These are phyloP conservation scores for Austroboletus festivus DNA, from an alignment of 768 basidiomycete genomes.

Conservation along the genomic window DNA sequence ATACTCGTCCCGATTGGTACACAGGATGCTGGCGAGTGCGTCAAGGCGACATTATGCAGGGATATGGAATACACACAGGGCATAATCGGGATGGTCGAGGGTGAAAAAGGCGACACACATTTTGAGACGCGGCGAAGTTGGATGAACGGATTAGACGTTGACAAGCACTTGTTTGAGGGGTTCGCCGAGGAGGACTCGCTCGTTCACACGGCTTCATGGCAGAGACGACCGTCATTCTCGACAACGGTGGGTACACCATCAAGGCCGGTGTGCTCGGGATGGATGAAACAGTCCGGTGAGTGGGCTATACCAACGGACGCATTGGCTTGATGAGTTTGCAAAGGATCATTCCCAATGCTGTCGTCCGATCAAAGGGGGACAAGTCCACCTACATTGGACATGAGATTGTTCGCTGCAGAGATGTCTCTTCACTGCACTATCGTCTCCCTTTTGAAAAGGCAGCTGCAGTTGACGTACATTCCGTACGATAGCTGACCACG, in stretches of 20 bases:
- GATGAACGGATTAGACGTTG: no score
- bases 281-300: constrained; percentile 29
- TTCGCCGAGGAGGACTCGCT: not conserved
- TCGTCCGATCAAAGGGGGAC: constrained; percentile 83
- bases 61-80: constrained; percentile 50
- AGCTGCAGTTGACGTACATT: no score
- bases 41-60: not conserved
- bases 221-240: constrained; percentile 61
- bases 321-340: not conserved
- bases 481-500: constrained; percentile 8
- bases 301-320: not conserved
- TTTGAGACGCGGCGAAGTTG: constrained; percentile 5
- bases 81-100: constrained; percentile 71
- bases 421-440: constrained; percentile 79
- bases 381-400: constrained; percentile 82
- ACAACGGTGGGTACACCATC: constrained; percentile 84
- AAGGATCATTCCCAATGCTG: constrained; percentile 77
- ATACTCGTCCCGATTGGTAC: constrained; percentile 75
- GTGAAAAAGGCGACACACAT: constrained; percentile 86
- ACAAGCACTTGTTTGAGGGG: constrained; percentile 5
- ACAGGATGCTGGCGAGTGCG: constrained; percentile 52
- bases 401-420: constrained; percentile 72
- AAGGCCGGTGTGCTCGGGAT: constrained; percentile 60
- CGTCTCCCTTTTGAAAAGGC: constrained; percentile 89
- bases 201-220: constrained; percentile 10